Evolutionary conservation across 495 filamentous ascomycete genomes (phyloP).

Genomic region (Arthonia radiata): DNA sequence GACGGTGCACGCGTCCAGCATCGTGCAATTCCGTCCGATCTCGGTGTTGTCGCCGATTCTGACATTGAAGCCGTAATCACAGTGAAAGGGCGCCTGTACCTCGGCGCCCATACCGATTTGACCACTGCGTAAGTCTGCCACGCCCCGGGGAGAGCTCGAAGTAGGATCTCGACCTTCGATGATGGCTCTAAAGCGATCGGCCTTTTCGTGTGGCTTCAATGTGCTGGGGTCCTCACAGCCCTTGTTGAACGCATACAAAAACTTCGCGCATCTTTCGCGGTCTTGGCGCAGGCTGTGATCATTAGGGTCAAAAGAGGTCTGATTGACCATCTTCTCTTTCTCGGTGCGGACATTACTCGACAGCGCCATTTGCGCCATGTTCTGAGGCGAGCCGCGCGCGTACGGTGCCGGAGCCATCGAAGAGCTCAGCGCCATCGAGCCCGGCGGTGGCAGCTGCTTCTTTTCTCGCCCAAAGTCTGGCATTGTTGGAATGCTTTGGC

Average conservation of each 20-base stretch:
- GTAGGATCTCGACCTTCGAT: constrained; percentile 25
- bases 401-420: not conserved
- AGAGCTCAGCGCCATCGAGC: constrained; percentile 8
- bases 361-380: constrained; percentile 1
- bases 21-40: constrained; percentile 66
- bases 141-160: constrained; percentile 22
- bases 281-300: constrained; percentile 60
- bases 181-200: constrained; percentile 7
- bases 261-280: constrained; percentile 41
- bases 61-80: constrained; percentile 93
- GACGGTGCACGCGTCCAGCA: constrained; percentile 54
- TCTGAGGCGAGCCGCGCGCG: not conserved
- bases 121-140: too few relatives aligned
- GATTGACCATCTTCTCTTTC: constrained; percentile 83
- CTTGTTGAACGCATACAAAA: not conserved
- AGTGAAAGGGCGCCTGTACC: constrained; percentile 76
- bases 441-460: constrained; percentile 4
- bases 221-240: not conserved
- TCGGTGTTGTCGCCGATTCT: constrained; percentile 64
- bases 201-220: constrained; percentile 7
- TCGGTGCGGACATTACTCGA: constrained; percentile 26
- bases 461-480: constrained; percentile 9
- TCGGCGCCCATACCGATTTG: constrained; percentile 49
- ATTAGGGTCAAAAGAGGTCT: constrained; percentile 57
- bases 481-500: constrained; percentile 8